Conservation (phyloP, 2,329 filamentous ascomycete species). For the Colletotrichum echinochloae region DNA sequence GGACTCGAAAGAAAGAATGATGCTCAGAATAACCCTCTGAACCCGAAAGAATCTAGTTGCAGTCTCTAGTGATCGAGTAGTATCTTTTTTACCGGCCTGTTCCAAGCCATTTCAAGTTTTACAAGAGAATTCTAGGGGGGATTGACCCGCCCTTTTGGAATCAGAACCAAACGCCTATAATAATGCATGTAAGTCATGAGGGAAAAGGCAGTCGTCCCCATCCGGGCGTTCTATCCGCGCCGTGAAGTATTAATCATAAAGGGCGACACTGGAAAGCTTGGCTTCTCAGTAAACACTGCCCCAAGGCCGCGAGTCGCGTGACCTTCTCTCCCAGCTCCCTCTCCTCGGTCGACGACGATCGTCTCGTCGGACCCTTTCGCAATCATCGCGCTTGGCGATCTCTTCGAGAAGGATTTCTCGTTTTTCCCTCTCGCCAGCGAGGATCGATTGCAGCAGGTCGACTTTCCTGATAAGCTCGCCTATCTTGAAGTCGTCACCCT, state of each 20-base stretch:
- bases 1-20: not conserved
- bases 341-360: constrained; percentile 28
- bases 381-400: constrained; percentile 33
- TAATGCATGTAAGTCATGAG: not conserved
- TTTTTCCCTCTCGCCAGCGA: constrained; percentile 29
- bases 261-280: not conserved
- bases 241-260: no score
- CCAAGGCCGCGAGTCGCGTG: constrained; percentile 14
- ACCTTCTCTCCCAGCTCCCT: constrained; percentile 34
- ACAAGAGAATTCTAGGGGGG: not conserved
- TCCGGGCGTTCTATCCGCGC: no score
- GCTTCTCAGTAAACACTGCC: constrained; percentile 8
- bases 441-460: constrained; percentile 28
- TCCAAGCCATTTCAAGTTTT: not conserved
- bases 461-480: constrained; percentile 34
- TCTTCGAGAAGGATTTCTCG: constrained; percentile 30
- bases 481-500: constrained; percentile 21
- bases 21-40: fast-evolving
- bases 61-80: not conserved
- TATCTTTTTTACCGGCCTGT: not conserved
- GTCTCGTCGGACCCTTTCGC: constrained; percentile 7
- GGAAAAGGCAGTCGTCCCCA: not conserved
- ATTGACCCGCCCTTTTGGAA: no score
- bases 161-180: not conserved
- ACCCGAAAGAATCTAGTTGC: no score